Evolutionary conservation across 768 basidiomycete genomes (phyloP), one percentile per base, ranked within the genome.

Genomic region (Podaxis sp.): DNA sequence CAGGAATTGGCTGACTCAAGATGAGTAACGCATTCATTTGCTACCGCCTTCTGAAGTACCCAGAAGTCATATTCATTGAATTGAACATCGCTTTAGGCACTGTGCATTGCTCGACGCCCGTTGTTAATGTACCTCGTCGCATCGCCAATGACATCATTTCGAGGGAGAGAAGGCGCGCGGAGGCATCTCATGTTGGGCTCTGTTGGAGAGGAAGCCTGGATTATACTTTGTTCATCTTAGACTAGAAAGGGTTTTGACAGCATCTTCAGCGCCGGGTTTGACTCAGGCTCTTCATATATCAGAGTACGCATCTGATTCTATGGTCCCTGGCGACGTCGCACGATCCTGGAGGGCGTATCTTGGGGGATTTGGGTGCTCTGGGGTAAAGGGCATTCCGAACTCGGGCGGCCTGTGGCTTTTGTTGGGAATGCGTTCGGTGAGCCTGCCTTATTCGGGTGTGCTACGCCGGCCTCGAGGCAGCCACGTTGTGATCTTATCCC

Each of bases 401-500:
- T 41, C 56, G 41, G 64, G 51, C 61, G 47, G 52, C 56, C 38
- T 49, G 40, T 53, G 57, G 40, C 53, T 56, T 61, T 56, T 40
- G 19, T 60, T 61, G 59, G 41, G 58, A 6, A 54, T 6, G 46
- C 19, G 41, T 37, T 61, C 52, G 60, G 60, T 47, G 60, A 38
- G 60, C 46, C 36, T 54, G 40, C 52, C 53, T 55, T 41, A 36
- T 41, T 55, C 33, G 43, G 52, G n/a, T 40, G 54, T 15, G 49
- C 55, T 52, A 58, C 33, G 60, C 62, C 61, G 58, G 75, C 78
- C 79, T 77, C 72, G 77, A 77, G 80, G 79, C 69, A 64, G 66
- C 72, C 80, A 81, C 80, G 80, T 79, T 81, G 72, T 77, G 78
- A 79, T 80, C 76, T 76, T 74, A 73, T 75, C 74, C 76, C 68